Evolutionary conservation across 306 rosid genomes (phyloP).

Genomic region (Fragaria nilgerrensis): DNA sequence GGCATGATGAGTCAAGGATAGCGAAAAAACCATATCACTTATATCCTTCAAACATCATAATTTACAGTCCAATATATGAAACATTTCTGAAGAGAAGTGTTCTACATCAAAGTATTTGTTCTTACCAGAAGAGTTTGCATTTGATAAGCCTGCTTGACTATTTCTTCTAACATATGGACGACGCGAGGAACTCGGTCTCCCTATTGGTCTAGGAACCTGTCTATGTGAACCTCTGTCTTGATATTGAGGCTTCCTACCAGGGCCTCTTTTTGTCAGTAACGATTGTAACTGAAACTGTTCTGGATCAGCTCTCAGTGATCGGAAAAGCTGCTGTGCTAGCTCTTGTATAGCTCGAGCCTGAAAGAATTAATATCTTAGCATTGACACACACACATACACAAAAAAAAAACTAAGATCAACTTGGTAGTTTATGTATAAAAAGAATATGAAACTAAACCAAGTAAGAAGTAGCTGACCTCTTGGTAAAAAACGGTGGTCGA

Average conservation of each 20-base stretch:
- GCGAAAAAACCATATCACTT: neutral
- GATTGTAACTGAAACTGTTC: slow-evolving; percentile 11
- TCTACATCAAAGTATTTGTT: neutral
- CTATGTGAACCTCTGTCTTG: slow-evolving; percentile 3
- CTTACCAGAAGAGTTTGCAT: slow-evolving; percentile 3
- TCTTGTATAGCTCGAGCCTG: slow-evolving; percentile 35
- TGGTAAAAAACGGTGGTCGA: slow-evolving; percentile 28
- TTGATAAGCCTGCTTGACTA: slow-evolving; percentile 7
- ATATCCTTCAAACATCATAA: neutral
- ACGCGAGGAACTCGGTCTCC: neutral
- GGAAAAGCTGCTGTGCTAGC: slow-evolving; percentile 24
- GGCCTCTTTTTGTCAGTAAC: slow-evolving; percentile 12
- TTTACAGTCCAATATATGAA: neutral
- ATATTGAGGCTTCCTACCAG: slow-evolving; percentile 1
- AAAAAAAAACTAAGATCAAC: slow-evolving; percentile 2
- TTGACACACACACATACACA: too few relatives aligned
- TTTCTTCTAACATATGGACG: neutral
- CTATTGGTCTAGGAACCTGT: slow-evolving; percentile 9
- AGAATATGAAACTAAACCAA: neutral
- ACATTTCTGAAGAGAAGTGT: neutral
- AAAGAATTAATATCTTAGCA: neutral
- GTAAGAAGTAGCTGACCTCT: slow-evolving; percentile 25
- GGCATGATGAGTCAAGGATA: neutral
- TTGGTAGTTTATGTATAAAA: neutral
- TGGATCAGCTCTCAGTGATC: slow-evolving; percentile 29